Evolutionary conservation across 2,329 filamentous ascomycete species (phyloP).

Genomic region (Calonectria hongkongensis): DNA sequence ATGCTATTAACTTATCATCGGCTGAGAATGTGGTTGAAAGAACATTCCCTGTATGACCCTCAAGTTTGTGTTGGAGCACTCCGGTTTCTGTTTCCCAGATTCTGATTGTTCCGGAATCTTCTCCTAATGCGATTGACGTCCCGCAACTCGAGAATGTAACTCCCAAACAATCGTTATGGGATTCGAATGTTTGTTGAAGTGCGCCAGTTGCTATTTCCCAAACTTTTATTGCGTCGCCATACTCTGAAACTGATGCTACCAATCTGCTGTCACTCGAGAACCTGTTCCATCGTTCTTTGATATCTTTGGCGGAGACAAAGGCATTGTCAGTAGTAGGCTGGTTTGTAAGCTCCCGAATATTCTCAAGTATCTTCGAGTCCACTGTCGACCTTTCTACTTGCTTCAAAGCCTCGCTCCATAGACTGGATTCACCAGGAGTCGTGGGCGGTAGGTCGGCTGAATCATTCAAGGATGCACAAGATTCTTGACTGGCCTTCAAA

Average conservation of each 20-base stretch:
- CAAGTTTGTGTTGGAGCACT: neutral
- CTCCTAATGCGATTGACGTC: neutral
- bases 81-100: constrained; percentile 2
- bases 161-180: fast-evolving
- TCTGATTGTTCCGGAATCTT: neutral
- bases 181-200: neutral
- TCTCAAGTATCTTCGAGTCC: too few relatives aligned
- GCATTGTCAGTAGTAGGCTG: too few relatives aligned
- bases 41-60: neutral
- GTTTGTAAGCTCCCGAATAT: too few relatives aligned
- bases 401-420: too few relatives aligned
- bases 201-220: neutral
- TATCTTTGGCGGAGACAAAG: too few relatives aligned
- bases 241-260: neutral
- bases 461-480: too few relatives aligned
- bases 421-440: too few relatives aligned
- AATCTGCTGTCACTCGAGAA: constrained; percentile 2
- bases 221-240: neutral
- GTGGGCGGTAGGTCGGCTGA: too few relatives aligned
- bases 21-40: neutral
- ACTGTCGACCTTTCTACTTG: too few relatives aligned
- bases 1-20: neutral
- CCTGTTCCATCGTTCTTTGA: too few relatives aligned
- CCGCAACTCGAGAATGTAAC: neutral
- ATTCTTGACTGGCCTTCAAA: too few relatives aligned